Conservation (phyloP, 1,284 basidiomycete genomes). For the Ceratobasidium sp. region DNA sequence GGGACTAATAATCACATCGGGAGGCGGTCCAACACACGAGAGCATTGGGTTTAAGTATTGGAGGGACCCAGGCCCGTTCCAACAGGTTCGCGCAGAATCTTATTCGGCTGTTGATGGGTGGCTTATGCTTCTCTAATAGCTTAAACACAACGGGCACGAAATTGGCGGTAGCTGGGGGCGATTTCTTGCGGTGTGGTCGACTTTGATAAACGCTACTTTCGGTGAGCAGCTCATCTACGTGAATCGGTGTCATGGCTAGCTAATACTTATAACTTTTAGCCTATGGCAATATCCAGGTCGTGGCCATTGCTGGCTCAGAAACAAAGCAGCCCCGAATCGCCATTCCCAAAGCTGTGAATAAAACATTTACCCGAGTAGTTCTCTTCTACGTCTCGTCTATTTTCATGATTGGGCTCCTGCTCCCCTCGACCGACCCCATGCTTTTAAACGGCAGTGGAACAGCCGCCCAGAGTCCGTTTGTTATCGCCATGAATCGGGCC, state of each 20-base stretch:
- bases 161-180: conserved; percentile 50
- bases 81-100: conserved; percentile 13
- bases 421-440: conserved; percentile 52
- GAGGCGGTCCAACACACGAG: conserved; percentile 48
- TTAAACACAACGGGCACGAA: conserved; percentile 5
- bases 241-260: neutral
- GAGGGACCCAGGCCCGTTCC: conserved; percentile 53
- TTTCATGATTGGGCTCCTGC: conserved; percentile 51
- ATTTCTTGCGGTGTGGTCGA: conserved; percentile 52
- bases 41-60: conserved; percentile 54
- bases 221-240: conserved; percentile 32
- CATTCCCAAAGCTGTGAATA: conserved; percentile 51
- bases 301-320: conserved; percentile 57
- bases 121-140: conserved; percentile 29
- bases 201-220: conserved; percentile 51
- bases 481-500: conserved; percentile 58
- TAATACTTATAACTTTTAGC: conserved; percentile 16
- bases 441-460: conserved; percentile 50
- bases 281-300: conserved; percentile 49
- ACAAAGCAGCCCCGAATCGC: conserved; percentile 56
- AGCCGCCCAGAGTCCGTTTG: conserved; percentile 52
- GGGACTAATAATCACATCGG: conserved; percentile 51
- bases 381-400: conserved; percentile 52
- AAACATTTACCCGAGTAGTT: conserved; percentile 50
- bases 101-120: neutral